Evolutionary conservation across 768 basidiomycete species (phyloP), one percentile per base, ranked within the genome.

Genomic region (Tulasnella sp.): DNA sequence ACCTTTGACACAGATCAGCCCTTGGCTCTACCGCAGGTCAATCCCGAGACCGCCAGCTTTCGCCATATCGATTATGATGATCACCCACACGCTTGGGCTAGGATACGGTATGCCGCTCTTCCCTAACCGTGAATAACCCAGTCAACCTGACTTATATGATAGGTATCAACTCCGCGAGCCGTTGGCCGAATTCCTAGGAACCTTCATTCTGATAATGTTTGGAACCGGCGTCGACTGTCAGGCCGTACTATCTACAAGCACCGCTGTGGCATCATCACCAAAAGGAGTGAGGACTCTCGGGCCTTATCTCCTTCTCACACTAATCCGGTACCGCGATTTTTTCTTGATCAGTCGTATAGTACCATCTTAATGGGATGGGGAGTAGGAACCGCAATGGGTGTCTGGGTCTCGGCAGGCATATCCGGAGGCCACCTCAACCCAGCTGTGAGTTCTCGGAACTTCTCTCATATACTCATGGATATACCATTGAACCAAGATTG

Each of bases 331-430:
- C 11, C 22, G 9, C n/a, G 11, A 24, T 30, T 5, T 15, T n/a
- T n/a, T n/a, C n/a, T n/a, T n/a, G n/a, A n/a, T n/a, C 2, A 60
- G 59, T 19, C n/a, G 12, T 51, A 31, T 43, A n/a, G 59, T 9
- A 60, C 59, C 2, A 60, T 60, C 19, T 59, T 27, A n/a, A 61
- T 62, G 22, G 61, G 61, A 12, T 62, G 61, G 61, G 61, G 44
- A 15, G 31, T 61, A 11, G 61, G 60, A 10, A 54, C 43, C 2
- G 61, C 60, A 15, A n/a, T 62, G 10, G 61, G 61, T 11, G 61
- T 62, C 10, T 62, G 60, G 61, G 60, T 60, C 5, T 60, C 49
- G 12, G 60, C 49, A 21, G 49, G 1, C 8, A 44, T 49, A 15
- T 49, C 43, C 12, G 60, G 60, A 9, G 61, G 61, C 22, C 61